These are phyloP conservation scores for Debaryomyces udenii DNA, from an alignment of 1,139 yeast genomes.

Conservation along the genomic window DNA sequence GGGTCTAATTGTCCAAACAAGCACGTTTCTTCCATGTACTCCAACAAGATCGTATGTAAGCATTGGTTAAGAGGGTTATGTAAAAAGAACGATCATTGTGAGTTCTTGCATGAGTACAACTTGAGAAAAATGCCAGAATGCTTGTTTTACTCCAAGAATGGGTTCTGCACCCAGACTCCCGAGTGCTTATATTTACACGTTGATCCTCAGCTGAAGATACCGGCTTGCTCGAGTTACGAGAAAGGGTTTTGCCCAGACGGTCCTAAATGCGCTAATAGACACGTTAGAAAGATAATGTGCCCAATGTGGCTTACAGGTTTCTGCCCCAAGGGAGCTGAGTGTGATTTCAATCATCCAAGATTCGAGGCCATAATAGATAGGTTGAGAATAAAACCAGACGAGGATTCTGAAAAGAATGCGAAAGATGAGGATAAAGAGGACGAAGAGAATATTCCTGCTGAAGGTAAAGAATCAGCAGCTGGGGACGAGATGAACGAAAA, in stretches of 20 bases:
- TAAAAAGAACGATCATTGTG: slow-evolving; percentile 96
- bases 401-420: slow-evolving; percentile 12
- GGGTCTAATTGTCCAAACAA: slow-evolving; percentile 86
- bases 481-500: slow-evolving; percentile 12
- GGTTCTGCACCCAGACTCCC: slow-evolving; percentile 91
- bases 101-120: slow-evolving; percentile 93
- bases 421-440: slow-evolving; percentile 9
- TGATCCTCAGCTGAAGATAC: slow-evolving; percentile 85
- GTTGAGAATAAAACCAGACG: slow-evolving; percentile 55
- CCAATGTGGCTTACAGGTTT: slow-evolving; percentile 88
- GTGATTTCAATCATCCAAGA: slow-evolving; percentile 62
- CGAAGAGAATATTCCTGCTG: slow-evolving; percentile 2
- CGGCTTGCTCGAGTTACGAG: slow-evolving; percentile 82
- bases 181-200: slow-evolving; percentile 93
- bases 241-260: slow-evolving; percentile 94
- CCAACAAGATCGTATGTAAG: slow-evolving; percentile 88
- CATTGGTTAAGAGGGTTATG: slow-evolving; percentile 98
- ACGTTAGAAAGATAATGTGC: slow-evolving; percentile 76
- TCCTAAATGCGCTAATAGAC: slow-evolving; percentile 82
- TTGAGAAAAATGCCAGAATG: slow-evolving; percentile 97
- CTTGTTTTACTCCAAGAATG: slow-evolving; percentile 81
- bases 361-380: slow-evolving; percentile 50
- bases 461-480: slow-evolving; percentile 7
- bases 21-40: slow-evolving; percentile 80
- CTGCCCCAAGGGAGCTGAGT: slow-evolving; percentile 76